These are phyloP conservation scores for Diaporthe ilicicola DNA, from an alignment of 2,329 filamentous ascomycete species.

Conservation along the genomic window DNA sequence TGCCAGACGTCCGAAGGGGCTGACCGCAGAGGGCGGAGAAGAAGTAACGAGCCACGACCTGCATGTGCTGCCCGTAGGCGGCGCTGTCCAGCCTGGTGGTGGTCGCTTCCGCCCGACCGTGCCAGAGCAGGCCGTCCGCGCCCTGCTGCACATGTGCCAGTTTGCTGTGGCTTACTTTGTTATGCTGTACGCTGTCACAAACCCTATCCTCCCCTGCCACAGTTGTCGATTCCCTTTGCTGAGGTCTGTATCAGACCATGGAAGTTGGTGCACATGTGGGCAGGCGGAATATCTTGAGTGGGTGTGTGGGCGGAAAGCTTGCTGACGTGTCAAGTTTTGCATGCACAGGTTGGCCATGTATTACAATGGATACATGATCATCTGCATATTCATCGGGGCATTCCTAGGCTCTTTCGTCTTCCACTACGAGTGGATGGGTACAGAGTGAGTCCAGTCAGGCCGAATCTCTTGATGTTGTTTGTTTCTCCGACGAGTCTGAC, in stretches of 20 bases:
- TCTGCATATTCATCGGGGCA: slow-evolving; percentile 67
- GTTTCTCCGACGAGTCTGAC: not conserved
- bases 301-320: too few relatives aligned
- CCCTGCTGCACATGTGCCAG: slow-evolving; percentile 61
- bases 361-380: slow-evolving; percentile 61
- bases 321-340: not conserved
- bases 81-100: not conserved
- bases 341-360: slow-evolving; percentile 10
- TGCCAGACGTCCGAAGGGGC: not conserved
- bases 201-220: too few relatives aligned
- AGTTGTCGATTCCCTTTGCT: fast-evolving
- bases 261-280: not conserved
- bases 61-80: not conserved
- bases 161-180: slow-evolving; percentile 68
- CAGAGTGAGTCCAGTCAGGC: not conserved
- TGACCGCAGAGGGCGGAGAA: not conserved
- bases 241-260: not conserved
- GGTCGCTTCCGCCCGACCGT: slow-evolving; percentile 50
- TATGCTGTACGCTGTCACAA: slow-evolving; percentile 51
- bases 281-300: not conserved
- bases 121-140: slow-evolving; percentile 60
- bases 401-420: slow-evolving; percentile 66
- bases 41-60: not conserved
- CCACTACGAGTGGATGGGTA: slow-evolving; percentile 28
- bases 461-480: too few relatives aligned